phyloP scores from a whole-genome alignment of 108 stramenopile genomes.

The Fistulifera pelliculosa region DNA sequence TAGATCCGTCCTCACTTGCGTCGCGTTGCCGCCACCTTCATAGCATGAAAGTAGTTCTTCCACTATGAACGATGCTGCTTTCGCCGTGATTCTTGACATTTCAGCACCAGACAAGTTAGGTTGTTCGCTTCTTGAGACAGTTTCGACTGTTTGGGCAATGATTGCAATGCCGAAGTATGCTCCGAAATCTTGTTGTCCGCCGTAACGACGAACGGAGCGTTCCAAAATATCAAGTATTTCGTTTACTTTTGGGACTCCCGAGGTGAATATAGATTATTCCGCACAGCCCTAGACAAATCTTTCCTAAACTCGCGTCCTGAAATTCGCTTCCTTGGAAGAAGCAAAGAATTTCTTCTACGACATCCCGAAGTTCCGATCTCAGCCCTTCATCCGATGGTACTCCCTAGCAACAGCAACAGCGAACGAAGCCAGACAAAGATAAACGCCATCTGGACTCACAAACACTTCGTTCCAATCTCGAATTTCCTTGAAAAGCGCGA shows the following conservation, averaged over 20 bases:
- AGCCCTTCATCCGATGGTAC: conserved; percentile 13
- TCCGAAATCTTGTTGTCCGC: conserved; percentile 32
- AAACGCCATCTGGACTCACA: conserved; percentile 23
- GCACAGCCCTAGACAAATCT: conserved; percentile 26
- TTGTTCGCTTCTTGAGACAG: conserved; percentile 8
- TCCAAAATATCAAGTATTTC: conserved; percentile 36
- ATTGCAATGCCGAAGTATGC: conserved; percentile 48
- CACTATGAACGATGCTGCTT: conserved; percentile 28
- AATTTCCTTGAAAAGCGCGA: not conserved
- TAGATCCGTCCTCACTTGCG: conserved; percentile 24
- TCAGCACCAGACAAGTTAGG: conserved; percentile 2
- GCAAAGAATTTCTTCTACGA: conserved; percentile 20
- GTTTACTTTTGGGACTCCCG: conserved; percentile 16
- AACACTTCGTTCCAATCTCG: conserved; percentile 14
- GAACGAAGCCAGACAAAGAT: conserved; percentile 18
- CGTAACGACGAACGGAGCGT: conserved; percentile 27
- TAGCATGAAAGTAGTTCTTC: conserved; percentile 28
- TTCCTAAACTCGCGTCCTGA: conserved; percentile 18
- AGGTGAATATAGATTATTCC: conserved; percentile 16
- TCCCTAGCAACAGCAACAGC: conserved; percentile 22
- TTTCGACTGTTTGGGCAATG: conserved; percentile 33
- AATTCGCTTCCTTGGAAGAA: conserved; percentile 20
- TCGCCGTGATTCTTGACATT: not conserved
- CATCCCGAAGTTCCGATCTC: conserved; percentile 20
- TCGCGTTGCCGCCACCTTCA: conserved; percentile 10